Evolutionary conservation across 2,329 filamentous ascomycete species (phyloP).

Genomic region (Cytospora piceicola): DNA sequence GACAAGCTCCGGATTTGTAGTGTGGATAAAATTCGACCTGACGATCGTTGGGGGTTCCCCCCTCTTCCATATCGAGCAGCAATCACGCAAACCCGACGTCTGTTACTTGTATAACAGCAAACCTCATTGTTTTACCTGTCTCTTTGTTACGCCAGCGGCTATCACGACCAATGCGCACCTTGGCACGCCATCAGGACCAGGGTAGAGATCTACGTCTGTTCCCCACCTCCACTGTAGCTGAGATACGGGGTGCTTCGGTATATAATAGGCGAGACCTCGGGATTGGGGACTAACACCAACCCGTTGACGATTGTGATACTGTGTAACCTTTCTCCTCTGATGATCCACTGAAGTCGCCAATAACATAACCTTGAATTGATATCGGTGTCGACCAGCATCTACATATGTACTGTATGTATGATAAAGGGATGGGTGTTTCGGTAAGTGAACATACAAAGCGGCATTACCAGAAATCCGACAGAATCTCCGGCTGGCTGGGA

Average conservation of each 20-base stretch:
- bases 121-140: not conserved
- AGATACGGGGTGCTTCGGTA: constrained; percentile 8
- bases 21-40: not conserved
- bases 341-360: not conserved
- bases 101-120: not conserved
- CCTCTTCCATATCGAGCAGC: constrained; percentile 6
- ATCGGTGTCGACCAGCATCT: not conserved
- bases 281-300: too few relatives aligned
- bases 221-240: constrained; percentile 4
- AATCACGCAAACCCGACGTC: constrained; percentile 21
- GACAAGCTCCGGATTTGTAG: not conserved
- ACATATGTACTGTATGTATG: not conserved
- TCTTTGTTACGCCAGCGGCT: not conserved
- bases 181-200: constrained; percentile 14
- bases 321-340: not conserved
- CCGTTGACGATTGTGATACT: too few relatives aligned
- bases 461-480: not conserved
- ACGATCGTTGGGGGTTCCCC: not conserved
- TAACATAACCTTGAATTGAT: not conserved
- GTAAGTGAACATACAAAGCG: not conserved
- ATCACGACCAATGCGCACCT: not conserved
- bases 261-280: constrained; percentile 5
- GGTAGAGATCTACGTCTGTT: not conserved
- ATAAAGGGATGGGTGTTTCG: not conserved
- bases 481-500: too few relatives aligned